Conservation (phyloP, 306 rosid genomes). For the Luffa acutangula region DNA sequence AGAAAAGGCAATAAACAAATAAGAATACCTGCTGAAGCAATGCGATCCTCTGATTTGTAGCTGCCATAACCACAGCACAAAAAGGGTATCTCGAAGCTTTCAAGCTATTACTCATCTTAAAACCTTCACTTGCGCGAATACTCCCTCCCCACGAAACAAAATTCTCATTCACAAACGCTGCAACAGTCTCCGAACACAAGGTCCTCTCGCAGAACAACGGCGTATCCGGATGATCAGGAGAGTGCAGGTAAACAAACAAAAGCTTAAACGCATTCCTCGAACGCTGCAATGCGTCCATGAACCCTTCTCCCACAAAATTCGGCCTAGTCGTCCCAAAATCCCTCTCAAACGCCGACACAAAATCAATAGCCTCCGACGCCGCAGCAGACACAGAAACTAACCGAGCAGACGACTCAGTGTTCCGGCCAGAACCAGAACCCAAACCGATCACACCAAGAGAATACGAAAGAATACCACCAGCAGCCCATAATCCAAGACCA, state of each 20-base stretch:
- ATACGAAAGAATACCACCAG: constrained; percentile 84
- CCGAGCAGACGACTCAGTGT: constrained; percentile 31
- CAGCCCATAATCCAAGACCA: constrained; percentile 88
- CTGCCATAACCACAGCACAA: constrained; percentile 89
- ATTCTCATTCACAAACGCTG: constrained; percentile 67
- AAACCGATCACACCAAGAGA: constrained; percentile 77
- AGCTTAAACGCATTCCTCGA: constrained; percentile 66
- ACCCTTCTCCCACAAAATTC: constrained; percentile 70
- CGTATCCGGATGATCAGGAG: constrained; percentile 93
- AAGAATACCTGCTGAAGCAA: constrained; percentile 75
- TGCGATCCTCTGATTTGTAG: constrained; percentile 88
- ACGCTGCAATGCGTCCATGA: constrained; percentile 84
- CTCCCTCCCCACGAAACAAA: constrained; percentile 96
- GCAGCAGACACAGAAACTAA: constrained; percentile 56
- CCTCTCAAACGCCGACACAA: constrained; percentile 59
- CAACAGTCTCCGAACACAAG: constrained; percentile 48
- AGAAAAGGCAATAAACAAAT: background rate
- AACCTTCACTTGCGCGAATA: constrained; percentile 83
- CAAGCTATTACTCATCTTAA: constrained; percentile 94
- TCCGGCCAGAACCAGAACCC: constrained; percentile 20
- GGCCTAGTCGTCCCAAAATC: constrained; percentile 53
- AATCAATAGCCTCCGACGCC: constrained; percentile 53
- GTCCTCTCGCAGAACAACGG: constrained; percentile 72
- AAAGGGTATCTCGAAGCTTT: constrained; percentile 90
- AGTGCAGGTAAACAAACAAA: constrained; percentile 81